These are phyloP conservation scores for Russula compacta DNA, from an alignment of 768 basidiomycete genomes.

Conservation along the genomic window DNA sequence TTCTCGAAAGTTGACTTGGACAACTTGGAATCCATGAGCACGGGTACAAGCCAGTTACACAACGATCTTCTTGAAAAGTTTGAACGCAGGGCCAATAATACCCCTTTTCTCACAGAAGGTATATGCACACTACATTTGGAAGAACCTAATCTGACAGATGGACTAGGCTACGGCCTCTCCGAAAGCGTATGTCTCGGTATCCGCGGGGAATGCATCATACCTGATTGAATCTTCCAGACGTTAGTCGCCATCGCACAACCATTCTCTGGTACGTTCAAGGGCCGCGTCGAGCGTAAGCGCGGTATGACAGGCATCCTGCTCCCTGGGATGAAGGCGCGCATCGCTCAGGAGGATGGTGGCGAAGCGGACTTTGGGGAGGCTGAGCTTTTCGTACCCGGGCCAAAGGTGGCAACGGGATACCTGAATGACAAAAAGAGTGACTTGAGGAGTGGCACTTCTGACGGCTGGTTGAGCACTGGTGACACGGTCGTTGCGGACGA, in stretches of 20 bases:
- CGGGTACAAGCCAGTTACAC: background rate
- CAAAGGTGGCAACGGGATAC: slow-evolving; percentile 48
- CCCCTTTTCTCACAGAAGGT: background rate
- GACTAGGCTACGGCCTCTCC: slow-evolving; percentile 46
- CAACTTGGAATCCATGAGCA: background rate
- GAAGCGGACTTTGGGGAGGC: slow-evolving; percentile 46
- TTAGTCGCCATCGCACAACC: slow-evolving; percentile 1
- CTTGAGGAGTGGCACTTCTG: slow-evolving; percentile 29
- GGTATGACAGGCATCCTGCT: slow-evolving; percentile 48
- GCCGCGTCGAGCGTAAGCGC: slow-evolving; percentile 20
- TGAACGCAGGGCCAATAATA: background rate
- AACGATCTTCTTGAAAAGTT: background rate
- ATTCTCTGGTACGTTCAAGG: slow-evolving; percentile 4
- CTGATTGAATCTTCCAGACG: background rate
- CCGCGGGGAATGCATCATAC: background rate
- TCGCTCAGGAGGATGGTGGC: slow-evolving; percentile 45
- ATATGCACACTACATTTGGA: background rate
- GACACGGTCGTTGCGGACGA: slow-evolving; percentile 54
- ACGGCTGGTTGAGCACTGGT: slow-evolving; percentile 29
- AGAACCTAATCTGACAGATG: background rate
- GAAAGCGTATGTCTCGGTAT: background rate
- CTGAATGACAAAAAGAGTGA: slow-evolving; percentile 57
- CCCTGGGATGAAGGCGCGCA: slow-evolving; percentile 53
- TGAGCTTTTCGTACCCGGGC: slow-evolving; percentile 55
- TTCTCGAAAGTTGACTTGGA: slow-evolving; percentile 2